Conservation (phyloP, 257 asterid species). For the Jasminum sambac region DNA sequence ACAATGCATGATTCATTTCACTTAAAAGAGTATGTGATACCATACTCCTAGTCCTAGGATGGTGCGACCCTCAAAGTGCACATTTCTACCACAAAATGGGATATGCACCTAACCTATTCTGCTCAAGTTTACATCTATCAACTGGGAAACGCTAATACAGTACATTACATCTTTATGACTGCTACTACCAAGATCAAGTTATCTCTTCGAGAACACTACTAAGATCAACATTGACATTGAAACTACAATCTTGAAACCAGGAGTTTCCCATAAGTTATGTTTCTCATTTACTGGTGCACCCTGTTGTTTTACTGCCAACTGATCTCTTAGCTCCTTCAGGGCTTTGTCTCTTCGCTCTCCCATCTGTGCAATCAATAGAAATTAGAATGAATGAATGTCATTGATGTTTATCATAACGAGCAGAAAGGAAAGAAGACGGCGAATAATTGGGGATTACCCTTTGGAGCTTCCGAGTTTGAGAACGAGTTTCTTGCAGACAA, state of each 20-base stretch:
- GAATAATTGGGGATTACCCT: conserved; percentile 46
- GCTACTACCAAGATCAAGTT: conserved; percentile 44
- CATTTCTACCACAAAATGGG: conserved; percentile 26
- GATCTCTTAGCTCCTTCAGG: conserved; percentile 77
- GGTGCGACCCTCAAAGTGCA: conserved; percentile 12
- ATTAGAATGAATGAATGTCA: background rate
- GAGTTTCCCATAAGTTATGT: conserved; percentile 74
- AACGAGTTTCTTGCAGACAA: conserved; percentile 75
- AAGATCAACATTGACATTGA: conserved; percentile 85
- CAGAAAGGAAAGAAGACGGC: background rate
- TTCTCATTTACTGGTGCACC: conserved; percentile 35
- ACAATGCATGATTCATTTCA: background rate
- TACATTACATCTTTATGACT: conserved; percentile 23
- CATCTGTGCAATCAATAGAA: conserved; percentile 45
- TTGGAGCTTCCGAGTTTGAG: conserved; percentile 82
- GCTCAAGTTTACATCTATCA: conserved; percentile 20
- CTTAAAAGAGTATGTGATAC: background rate
- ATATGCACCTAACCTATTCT: conserved; percentile 17
- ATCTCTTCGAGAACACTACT: conserved; percentile 71
- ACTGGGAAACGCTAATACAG: conserved; percentile 4
- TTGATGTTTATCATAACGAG: background rate
- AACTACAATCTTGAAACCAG: conserved; percentile 75
- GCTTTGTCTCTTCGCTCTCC: conserved; percentile 86
- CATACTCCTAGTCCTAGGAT: background rate
- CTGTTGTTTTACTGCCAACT: conserved; percentile 50